phyloP scores from a whole-genome alignment of 1,139 yeast genomes.

The Yamadazyma membranifaciens region DNA sequence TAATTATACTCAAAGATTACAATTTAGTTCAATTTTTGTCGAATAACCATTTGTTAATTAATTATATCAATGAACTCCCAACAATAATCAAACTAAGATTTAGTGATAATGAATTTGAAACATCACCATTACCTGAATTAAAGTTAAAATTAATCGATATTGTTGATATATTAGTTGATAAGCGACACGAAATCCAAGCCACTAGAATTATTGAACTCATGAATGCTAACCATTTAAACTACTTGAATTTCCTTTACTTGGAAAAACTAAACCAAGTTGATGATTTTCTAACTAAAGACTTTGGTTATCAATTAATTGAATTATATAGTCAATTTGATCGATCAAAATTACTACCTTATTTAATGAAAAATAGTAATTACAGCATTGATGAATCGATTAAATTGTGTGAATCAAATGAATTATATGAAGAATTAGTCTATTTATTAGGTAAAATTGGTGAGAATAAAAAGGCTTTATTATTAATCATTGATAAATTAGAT shows the following conservation, averaged over 20 bases:
- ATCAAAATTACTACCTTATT: constrained; percentile 51
- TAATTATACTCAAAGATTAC: constrained; percentile 54
- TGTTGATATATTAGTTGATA: constrained; percentile 57
- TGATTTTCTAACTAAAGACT: constrained; percentile 49
- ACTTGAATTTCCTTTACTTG: constrained; percentile 60
- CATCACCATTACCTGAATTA: constrained; percentile 44
- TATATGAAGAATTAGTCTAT: constrained; percentile 72
- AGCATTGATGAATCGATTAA: constrained; percentile 67
- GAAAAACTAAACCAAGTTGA: constrained; percentile 56
- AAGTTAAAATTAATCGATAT: constrained; percentile 41
- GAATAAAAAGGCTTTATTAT: constrained; percentile 65
- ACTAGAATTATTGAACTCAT: constrained; percentile 47
- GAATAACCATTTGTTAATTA: constrained; percentile 57
- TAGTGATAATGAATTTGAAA: constrained; percentile 24
- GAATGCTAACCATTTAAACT: constrained; percentile 40
- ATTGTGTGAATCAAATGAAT: constrained; percentile 54
- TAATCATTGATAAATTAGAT: constrained; percentile 72
- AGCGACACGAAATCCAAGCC: constrained; percentile 65
- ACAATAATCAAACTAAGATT: constrained; percentile 50
- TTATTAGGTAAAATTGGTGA: constrained; percentile 84
- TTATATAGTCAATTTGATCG: constrained; percentile 65
- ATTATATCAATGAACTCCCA: constrained; percentile 50
- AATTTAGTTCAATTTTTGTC: constrained; percentile 58
- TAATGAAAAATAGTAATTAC: constrained; percentile 49
- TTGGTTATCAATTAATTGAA: constrained; percentile 65